Percentiles rank a stretch among this genome's conserved stretches.
These are phyloP conservation scores for Pittosporum tobira DNA, from an alignment of 129 eudicot genomes.

Conservation along the genomic window DNA sequence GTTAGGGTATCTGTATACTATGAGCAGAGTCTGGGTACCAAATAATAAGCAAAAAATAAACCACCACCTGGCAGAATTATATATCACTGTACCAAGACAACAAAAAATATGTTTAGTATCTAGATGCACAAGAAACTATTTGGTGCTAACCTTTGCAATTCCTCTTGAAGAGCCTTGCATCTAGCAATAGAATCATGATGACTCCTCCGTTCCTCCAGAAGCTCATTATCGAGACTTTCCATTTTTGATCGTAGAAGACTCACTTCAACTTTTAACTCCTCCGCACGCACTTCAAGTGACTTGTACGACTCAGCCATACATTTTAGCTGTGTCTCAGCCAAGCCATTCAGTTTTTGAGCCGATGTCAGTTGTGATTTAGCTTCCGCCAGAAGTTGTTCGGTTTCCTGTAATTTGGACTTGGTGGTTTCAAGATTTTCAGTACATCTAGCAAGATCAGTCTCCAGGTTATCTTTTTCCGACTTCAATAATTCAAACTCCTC, in stretches of 20 bases:
- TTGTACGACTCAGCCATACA: constrained; percentile 98
- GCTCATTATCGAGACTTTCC: constrained; percentile 54
- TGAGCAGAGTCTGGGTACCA: not conserved
- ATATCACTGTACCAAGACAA: no score
- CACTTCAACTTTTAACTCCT: constrained; percentile 55
- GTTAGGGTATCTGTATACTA: constrained; percentile 1
- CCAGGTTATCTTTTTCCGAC: constrained; percentile 58
- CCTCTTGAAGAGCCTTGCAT: constrained; percentile 68
- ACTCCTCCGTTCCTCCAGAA: constrained; percentile 57
- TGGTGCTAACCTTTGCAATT: constrained; percentile 57
- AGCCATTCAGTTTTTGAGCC: constrained; percentile 59
- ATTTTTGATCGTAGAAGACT: constrained; percentile 52
- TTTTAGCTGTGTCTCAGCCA: constrained; percentile 96
- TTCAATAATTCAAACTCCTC: constrained; percentile 75
- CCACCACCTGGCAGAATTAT: not conserved
- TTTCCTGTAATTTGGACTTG: constrained; percentile 56
- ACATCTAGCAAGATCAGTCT: constrained; percentile 50
- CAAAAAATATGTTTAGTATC: no score
- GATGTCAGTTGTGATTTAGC: constrained; percentile 74
- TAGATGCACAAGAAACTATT: no score
- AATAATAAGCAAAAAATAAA: not conserved
- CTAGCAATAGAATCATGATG: constrained; percentile 52
- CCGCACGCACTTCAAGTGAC: constrained; percentile 78
- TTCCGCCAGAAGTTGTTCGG: constrained; percentile 57
- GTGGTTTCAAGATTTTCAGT: constrained; percentile 51